Evolutionary conservation across 202 grass and related monocot genomes (phyloP), one percentile per base, ranked within the genome.

Genomic region (Tripidium arundinaceum): DNA sequence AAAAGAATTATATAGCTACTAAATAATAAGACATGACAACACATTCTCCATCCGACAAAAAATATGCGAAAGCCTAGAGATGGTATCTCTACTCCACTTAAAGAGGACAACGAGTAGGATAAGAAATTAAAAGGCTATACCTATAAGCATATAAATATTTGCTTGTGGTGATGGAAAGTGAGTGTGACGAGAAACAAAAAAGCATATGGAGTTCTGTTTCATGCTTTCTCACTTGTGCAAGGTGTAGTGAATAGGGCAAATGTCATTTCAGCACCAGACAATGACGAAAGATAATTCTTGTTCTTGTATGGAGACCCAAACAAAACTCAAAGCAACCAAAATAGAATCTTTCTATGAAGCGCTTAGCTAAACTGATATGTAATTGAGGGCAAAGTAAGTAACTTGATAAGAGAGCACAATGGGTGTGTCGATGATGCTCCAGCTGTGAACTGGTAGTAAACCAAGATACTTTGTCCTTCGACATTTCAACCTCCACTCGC

Each of bases 261-360:
- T 89, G 78, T 81, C 82, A 85, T 85, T 85, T 81, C 78, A 47
- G 5, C 57, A 10, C 24, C 45, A 13, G 77, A 77, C 22, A 77
- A 4, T 72, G 77, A 85, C 28, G 57, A 77, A 50, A 0, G 15
- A 49, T 34, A 54, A 80, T 50, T 84, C 61, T 21, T 15, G n/a
- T n/a, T 81, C 66, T 33, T 67, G 82, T 73, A 78, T 72, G 82
- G 25, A 81, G 59, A 81, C 29, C 18, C 82, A 50, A 39, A 66
- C 39, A 79, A 67, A 68, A 68, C 38, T 19, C 24, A 68, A 68
- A 83, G 24, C 31, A 83, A 68, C 13, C 38, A 77, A 85, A 78
- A 24, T 11, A n/a, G 65, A 81, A 89, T 85, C 58, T 81, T 47
- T 72, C 19, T 7, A 60, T 65, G 49, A 24, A 29, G 26, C 15